Conservation (phyloP, 2,329 filamentous ascomycete species). For the Rutstroemia sydowiana region DNA sequence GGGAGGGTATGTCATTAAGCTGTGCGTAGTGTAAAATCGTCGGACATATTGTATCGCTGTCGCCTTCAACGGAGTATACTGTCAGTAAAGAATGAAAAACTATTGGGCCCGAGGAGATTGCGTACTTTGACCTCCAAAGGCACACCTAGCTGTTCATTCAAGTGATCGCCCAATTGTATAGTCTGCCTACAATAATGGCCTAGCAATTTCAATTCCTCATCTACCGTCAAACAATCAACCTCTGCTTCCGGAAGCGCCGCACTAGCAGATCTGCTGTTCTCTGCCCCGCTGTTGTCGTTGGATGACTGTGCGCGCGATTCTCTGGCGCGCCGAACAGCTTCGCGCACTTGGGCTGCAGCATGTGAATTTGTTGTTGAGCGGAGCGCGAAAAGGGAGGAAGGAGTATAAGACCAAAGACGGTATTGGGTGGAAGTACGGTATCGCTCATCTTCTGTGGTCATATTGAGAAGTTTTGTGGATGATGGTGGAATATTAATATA, state of each 20-base stretch:
- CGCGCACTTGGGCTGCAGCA: conserved; percentile 60
- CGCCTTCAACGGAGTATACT: conserved; percentile 16
- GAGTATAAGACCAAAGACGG: conserved; percentile 86
- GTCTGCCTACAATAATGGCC: conserved; percentile 66
- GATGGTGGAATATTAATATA: background rate
- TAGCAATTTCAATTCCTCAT: conserved; percentile 77
- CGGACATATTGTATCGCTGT: conserved; percentile 58
- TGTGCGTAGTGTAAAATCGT: conserved; percentile 93
- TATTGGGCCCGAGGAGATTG: conserved; percentile 8
- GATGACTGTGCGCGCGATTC: conserved; percentile 31
- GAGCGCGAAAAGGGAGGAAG: conserved; percentile 60
- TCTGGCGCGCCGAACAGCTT: conserved; percentile 45
- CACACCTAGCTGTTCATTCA: conserved; percentile 53
- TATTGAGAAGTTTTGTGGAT: background rate
- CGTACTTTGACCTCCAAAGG: conserved; percentile 52
- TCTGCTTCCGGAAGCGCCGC: conserved; percentile 32
- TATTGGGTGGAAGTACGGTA: conserved; percentile 89
- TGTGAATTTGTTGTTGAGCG: conserved; percentile 73
- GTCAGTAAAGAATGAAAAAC: background rate
- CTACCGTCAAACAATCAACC: conserved; percentile 72
- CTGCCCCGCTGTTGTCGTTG: conserved; percentile 26
- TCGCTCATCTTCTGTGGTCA: conserved; percentile 65
- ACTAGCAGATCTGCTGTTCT: conserved; percentile 28
- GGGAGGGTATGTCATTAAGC: conserved; percentile 91
- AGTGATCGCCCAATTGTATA: conserved; percentile 49